Conservation (phyloP, 164 flowering plant genomes). For the Warburgia ugandensis region DNA sequence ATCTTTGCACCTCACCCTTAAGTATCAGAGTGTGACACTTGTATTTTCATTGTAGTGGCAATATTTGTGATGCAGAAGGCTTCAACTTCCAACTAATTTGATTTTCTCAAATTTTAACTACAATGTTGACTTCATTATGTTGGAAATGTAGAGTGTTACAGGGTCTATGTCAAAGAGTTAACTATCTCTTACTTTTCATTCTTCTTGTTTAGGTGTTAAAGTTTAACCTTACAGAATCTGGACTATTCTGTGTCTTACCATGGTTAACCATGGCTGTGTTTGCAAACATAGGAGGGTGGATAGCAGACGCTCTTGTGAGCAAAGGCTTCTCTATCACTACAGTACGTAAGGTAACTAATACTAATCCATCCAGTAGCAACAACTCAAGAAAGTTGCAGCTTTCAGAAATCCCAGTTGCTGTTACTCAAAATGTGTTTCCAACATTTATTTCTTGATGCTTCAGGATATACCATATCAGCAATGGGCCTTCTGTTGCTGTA, state of each 20-base stretch:
- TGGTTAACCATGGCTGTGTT: conserved; percentile 98
- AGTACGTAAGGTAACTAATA: conserved; percentile 76
- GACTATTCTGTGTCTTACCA: conserved; percentile 86
- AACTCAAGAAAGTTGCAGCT: neutral
- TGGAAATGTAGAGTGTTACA: no score
- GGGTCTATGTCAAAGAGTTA: no score
- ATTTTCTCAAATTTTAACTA: no score
- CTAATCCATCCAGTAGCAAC: neutral
- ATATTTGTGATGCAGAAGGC: no score
- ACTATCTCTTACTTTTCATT: no score
- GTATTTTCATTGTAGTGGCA: no score
- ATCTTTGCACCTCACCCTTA: no score
- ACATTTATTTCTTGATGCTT: neutral
- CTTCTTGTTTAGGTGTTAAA: conserved; percentile 66
- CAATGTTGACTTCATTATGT: no score
- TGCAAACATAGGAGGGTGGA: conserved; percentile 99
- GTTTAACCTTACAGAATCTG: conserved; percentile 98
- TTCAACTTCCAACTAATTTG: no score
- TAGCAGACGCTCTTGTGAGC: conserved; percentile 93
- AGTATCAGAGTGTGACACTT: no score
- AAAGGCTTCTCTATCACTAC: conserved; percentile 83
- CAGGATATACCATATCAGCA: no score
- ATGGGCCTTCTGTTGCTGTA: no score
- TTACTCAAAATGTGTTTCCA: neutral
- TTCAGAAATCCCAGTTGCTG: neutral